These are phyloP conservation scores for Aspergillus flavus DNA, from an alignment of 2,329 filamentous ascomycete genomes.

Conservation along the genomic window DNA sequence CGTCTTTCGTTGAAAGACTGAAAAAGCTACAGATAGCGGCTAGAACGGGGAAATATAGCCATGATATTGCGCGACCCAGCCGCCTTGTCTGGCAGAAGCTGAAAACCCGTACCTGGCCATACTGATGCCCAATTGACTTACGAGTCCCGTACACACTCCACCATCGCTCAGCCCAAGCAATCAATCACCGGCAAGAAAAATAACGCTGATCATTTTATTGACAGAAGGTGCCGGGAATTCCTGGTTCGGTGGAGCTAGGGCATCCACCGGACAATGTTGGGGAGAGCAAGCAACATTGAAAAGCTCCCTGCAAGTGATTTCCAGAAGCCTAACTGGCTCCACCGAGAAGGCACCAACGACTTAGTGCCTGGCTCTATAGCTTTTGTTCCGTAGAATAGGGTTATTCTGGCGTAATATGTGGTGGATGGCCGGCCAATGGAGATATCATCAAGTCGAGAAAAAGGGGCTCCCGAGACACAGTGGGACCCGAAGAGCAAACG, in stretches of 20 bases:
- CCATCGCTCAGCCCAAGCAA: background rate
- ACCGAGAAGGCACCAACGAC: background rate
- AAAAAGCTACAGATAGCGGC: background rate
- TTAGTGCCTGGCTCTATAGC: background rate
- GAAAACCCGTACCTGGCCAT: background rate
- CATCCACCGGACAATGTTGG: background rate
- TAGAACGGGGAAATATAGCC: background rate
- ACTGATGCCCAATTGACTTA: constrained; percentile 3
- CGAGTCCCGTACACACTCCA: background rate
- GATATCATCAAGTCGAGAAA: background rate
- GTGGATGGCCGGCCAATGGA: background rate
- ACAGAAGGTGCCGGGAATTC: background rate
- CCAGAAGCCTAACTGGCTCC: background rate
- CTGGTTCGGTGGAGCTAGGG: background rate
- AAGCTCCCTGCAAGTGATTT: background rate
- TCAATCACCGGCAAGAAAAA: background rate
- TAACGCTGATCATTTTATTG: background rate
- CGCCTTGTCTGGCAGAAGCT: background rate
- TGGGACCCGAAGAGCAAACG: background rate
- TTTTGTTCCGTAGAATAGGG: background rate
- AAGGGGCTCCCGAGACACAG: background rate
- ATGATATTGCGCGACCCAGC: background rate
- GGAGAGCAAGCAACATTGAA: background rate
- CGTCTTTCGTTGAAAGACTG: background rate
- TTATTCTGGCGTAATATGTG: background rate